Evolutionary conservation across 257 asterid genomes (phyloP).

Genomic region (Solanum virginianum): DNA sequence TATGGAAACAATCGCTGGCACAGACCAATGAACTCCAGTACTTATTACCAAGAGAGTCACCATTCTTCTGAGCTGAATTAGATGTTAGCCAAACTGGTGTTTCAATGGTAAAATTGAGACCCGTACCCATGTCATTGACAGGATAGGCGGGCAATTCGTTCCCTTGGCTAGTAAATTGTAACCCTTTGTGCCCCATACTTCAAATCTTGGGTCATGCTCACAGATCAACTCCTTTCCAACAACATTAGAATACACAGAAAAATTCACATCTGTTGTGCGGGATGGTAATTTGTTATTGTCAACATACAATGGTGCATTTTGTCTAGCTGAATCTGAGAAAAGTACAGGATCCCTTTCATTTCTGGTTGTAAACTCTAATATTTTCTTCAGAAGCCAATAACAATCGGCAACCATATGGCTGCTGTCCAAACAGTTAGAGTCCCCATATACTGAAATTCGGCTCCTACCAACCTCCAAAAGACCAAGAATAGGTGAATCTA

Average conservation of each 20-base stretch:
- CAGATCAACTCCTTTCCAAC: slow-evolving; percentile 60
- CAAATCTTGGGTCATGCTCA: slow-evolving; percentile 73
- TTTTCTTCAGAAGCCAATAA: slow-evolving; percentile 84
- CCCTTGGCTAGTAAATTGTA: slow-evolving; percentile 52
- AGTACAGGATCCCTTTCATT: slow-evolving; percentile 54
- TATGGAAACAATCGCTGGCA: slow-evolving; percentile 57
- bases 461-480: slow-evolving; percentile 62
- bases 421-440: slow-evolving; percentile 91
- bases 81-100: neutral
- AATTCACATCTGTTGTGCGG: slow-evolving; percentile 82
- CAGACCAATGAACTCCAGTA: slow-evolving; percentile 48
- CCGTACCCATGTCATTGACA: slow-evolving; percentile 31
- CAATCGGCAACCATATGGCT: slow-evolving; percentile 98
- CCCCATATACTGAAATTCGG: slow-evolving; percentile 72
- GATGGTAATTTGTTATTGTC: slow-evolving; percentile 68
- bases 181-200: slow-evolving; percentile 82
- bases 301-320: slow-evolving; percentile 40
- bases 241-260: slow-evolving; percentile 68
- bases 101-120: slow-evolving; percentile 39
- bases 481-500: slow-evolving; percentile 89
- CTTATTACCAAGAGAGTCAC: slow-evolving; percentile 26
- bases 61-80: slow-evolving; percentile 20
- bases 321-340: slow-evolving; percentile 60
- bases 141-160: slow-evolving; percentile 62
- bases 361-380: slow-evolving; percentile 61